Base-by-base conservation (phyloP, 768 basidiomycete genomes). In the Tremella fuciformis region DNA sequence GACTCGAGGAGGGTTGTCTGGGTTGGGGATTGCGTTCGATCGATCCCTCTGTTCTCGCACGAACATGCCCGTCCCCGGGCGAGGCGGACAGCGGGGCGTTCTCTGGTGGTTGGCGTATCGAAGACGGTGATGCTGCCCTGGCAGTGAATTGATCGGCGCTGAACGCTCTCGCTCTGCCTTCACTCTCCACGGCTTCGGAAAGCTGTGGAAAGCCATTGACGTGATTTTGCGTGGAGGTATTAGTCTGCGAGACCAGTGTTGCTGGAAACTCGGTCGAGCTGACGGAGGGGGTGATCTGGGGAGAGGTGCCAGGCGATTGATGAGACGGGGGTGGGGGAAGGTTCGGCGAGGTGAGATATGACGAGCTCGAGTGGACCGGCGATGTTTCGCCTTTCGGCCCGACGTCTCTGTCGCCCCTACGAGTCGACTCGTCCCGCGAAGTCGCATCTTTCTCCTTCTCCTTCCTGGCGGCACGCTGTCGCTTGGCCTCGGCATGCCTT, bases 401-500 rank as follows among this genome's bases (percentile, higher is more conserved):
- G 18, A 18, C 44, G 18, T 37, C 39, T 40, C 19, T 42, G 8
- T 42, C 41, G 3, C 40, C 22, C 9, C 22, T 29, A 21, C 41
- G 40, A n/a, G n/a, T 55, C 22, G 38, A 13, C 41, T 44, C 39
- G n/a, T 41, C 62, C 62, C 34, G 70, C 29, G 29, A 6, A 46
- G n/a, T 6, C 16, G n/a, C 66, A 19, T 71, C 71, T 57, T 69
- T 71, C 39, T 66, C 68, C 34, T 62, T 68, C 46, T 75, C 75
- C 55, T 75, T 75, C 29, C 76, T 70, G 38, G 69, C 71, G 39
- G 78, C 76, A 73, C 88, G 85, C 21, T 86, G 84, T 71, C 89
- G 86, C 76, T 88, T 89, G 18, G 75, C 77, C 78, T 97, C 92
- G 1, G 88, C 87, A 76, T 97, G 90, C 59, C 88, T 85, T 65